Evolutionary conservation across 305 asterid genomes (phyloP).

Genomic region (Fraxinus sp.): DNA sequence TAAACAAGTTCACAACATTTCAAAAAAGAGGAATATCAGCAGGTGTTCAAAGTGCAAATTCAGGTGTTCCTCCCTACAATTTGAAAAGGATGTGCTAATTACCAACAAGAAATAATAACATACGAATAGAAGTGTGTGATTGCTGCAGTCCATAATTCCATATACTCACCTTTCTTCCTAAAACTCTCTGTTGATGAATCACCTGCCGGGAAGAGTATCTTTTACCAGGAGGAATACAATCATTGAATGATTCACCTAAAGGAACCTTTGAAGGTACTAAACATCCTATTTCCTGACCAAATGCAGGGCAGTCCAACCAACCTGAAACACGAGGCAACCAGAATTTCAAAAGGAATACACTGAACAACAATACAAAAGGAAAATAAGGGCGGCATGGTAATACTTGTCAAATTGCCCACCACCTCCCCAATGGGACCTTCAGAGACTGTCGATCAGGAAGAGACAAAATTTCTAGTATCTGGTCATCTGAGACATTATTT

Average conservation of each 20-base stretch:
- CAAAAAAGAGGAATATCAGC: constrained; percentile 2
- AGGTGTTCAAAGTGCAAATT: not conserved
- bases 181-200: constrained; percentile 71
- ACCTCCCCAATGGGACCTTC: not conserved
- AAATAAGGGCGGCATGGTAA: not conserved
- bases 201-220: constrained; percentile 97
- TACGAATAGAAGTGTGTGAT: not conserved
- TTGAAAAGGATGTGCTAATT: not conserved
- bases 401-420: constrained; percentile 9
- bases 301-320: constrained; percentile 93
- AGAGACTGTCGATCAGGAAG: constrained; percentile 8
- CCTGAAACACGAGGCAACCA: constrained; percentile 46
- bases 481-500: not conserved
- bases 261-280: constrained; percentile 98
- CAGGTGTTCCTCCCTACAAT: not conserved
- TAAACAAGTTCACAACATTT: not conserved
- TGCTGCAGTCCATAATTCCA: not conserved
- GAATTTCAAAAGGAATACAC: not conserved
- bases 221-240: constrained; percentile 67
- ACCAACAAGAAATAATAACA: not conserved
- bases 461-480: not conserved
- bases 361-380: constrained; percentile 10
- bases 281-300: constrained; percentile 68
- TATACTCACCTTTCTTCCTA: constrained; percentile 61
- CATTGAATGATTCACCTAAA: constrained; percentile 79